Percentiles rank a stretch among this genome's conserved stretches.
Conservation (phyloP, 2,329 filamentous ascomycete species). For the Aspergillus latus region DNA sequence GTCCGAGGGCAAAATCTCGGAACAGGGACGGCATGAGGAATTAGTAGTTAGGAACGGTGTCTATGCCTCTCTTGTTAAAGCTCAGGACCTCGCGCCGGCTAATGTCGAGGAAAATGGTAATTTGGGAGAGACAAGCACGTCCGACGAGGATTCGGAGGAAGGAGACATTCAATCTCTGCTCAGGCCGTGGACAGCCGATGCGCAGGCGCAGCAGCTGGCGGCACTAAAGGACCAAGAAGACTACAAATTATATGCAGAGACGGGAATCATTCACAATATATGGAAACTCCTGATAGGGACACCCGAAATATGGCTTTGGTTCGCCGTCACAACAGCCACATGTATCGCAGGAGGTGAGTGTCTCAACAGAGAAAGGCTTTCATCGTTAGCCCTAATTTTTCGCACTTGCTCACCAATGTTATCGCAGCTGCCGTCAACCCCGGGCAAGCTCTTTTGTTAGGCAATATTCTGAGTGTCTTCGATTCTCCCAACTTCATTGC, state of each 20-base stretch:
- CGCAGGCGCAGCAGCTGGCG: neutral
- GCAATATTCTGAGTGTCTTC: neutral
- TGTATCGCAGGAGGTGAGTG: slow-evolving; percentile 4
- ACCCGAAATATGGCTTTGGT: neutral
- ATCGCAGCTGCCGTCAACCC: slow-evolving; percentile 45
- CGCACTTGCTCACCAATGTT: neutral
- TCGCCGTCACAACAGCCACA: neutral
- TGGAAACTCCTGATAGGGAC: neutral
- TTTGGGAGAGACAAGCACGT: slow-evolving; percentile 52
- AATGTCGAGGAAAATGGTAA: neutral
- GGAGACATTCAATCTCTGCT: neutral
- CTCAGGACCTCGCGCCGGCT: neutral
- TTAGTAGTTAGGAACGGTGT: slow-evolving; percentile 59
- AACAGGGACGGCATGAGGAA: slow-evolving; percentile 84
- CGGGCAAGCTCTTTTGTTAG: slow-evolving; percentile 16
- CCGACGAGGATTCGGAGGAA: neutral
- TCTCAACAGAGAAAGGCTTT: neutral
- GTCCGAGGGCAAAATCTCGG: slow-evolving; percentile 75
- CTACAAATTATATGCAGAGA: neutral
- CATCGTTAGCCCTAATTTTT: neutral
- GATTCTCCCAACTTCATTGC: neutral
- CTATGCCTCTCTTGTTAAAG: neutral
- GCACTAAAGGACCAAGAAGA: neutral
- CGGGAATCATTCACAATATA: neutral
- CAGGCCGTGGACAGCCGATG: neutral